A percentile compares a stretch with the other conserved stretches of the same genome.
These are phyloP conservation scores for Echinosophora koreensis DNA, from an alignment of 306 rosid genomes.

Conservation along the genomic window DNA sequence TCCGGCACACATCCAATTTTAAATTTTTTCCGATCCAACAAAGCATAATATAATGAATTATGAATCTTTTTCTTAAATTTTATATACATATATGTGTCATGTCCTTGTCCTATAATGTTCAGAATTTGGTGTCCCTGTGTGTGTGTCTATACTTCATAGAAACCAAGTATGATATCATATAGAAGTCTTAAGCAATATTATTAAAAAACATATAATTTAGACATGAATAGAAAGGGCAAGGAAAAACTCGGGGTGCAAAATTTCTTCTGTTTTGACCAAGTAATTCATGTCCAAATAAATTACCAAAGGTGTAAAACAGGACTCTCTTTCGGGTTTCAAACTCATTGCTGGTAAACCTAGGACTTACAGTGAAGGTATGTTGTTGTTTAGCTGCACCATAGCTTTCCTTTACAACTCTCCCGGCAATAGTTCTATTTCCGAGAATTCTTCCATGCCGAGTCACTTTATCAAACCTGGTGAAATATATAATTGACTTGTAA, in stretches of 20 bases:
- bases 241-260: not conserved
- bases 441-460: slow-evolving; percentile 61
- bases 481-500: slow-evolving; percentile 33
- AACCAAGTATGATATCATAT: slow-evolving; percentile 26
- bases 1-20: too few relatives aligned
- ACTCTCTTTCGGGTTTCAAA: not conserved
- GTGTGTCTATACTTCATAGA: not conserved
- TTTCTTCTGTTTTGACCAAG: not conserved
- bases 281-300: slow-evolving; percentile 32
- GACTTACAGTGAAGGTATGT: slow-evolving; percentile 83
- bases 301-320: slow-evolving; percentile 21
- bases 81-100: not conserved
- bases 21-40: too few relatives aligned
- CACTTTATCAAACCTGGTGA: slow-evolving; percentile 70
- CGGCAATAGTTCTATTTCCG: slow-evolving; percentile 80
- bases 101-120: not conserved
- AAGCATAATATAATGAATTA: too few relatives aligned
- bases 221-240: not conserved
- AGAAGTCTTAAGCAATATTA: not conserved
- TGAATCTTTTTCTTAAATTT: too few relatives aligned
- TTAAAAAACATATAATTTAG: not conserved
- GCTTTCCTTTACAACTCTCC: slow-evolving; percentile 83
- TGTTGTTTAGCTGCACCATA: slow-evolving; percentile 86
- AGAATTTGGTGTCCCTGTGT: not conserved
- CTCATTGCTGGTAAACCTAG: slow-evolving; percentile 16